A percentile compares a stretch with the other conserved stretches of the same genome.
phyloP scores from a whole-genome alignment of 2,329 filamentous ascomycete genomes.

The Gnomoniopsis smithogilvyi region DNA sequence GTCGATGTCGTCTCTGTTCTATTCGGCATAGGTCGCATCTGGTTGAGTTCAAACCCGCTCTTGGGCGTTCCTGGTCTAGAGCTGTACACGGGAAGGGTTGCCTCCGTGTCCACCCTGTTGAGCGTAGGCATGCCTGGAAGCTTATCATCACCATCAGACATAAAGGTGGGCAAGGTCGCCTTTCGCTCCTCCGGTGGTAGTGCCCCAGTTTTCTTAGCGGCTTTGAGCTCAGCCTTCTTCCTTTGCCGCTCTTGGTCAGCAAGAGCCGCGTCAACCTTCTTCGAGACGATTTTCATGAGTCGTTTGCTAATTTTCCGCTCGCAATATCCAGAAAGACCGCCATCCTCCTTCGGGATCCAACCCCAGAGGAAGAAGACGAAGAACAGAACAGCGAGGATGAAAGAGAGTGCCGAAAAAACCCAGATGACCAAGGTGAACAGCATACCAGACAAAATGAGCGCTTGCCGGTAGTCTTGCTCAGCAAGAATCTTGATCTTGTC shows the following conservation, averaged over 20 bases:
- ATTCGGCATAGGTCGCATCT: slow-evolving; percentile 45
- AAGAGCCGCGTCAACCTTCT: slow-evolving; percentile 84
- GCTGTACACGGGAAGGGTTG: slow-evolving; percentile 60
- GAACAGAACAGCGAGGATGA: slow-evolving; percentile 72
- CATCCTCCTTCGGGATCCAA: slow-evolving; percentile 80
- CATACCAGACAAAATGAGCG: slow-evolving; percentile 84
- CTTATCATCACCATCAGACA: slow-evolving; percentile 43
- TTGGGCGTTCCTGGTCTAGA: slow-evolving; percentile 56
- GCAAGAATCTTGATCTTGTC: slow-evolving; percentile 74
- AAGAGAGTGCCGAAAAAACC: slow-evolving; percentile 73
- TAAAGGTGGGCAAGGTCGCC: slow-evolving; percentile 62
- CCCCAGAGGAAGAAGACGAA: slow-evolving; percentile 91
- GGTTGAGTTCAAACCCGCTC: slow-evolving; percentile 47
- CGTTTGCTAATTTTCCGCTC: slow-evolving; percentile 86
- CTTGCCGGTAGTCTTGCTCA: slow-evolving; percentile 71
- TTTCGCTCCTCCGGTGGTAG: slow-evolving; percentile 48
- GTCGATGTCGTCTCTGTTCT: slow-evolving; percentile 27
- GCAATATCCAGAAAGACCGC: slow-evolving; percentile 80
- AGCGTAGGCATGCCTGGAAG: slow-evolving; percentile 57
- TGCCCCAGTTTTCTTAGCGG: slow-evolving; percentile 53
- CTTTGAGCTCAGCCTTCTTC: slow-evolving; percentile 46
- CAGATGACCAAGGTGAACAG: slow-evolving; percentile 87
- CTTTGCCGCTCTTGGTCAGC: slow-evolving; percentile 69
- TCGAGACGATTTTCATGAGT: slow-evolving; percentile 77
- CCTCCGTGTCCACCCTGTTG: slow-evolving; percentile 56